Base-by-base conservation (phyloP, 2,329 filamentous ascomycete genomes). In the Gaeumannomyces tritici region DNA sequence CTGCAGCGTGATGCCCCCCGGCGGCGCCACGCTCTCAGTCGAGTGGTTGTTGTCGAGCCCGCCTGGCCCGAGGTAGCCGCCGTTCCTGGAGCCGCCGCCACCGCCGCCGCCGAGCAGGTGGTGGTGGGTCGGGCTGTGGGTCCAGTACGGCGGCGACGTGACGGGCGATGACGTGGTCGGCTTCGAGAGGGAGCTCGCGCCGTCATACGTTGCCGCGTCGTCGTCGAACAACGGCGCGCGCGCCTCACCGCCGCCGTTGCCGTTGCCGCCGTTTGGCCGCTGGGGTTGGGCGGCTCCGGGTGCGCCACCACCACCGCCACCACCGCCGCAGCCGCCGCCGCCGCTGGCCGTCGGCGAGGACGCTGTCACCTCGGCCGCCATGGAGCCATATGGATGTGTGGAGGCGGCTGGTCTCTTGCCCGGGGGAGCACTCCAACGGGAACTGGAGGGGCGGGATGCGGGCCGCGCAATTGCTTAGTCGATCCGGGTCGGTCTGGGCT, bases 1-100 rank as follows among this genome's bases (percentile, higher is more conserved):
- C 65, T 80, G 82, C 64, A 88, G 74, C 9, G 79, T 85, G 67
- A 88, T 88, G 56, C 80, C 82, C 47, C 82, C 82, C 0, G 72
- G 69, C 1, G 77, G 76, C n/a, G 83, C 73, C 54, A 80, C 70
- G 55, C 80, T 83, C 55, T 81, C 76, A 61, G 69, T 72, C 9
- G 83, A 85, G 26, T 77, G 68, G 64, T 73, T 80, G n/a, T 64
- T 72, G 64, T 64, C 67, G 60, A 68, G 72, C 35, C 78, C 74
- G 57, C 71, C 69, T 65, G 78, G 77, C 31, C 28, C 26, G 18
- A 51, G 42, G 11, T 51, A 51, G 18, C 42, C 42, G 42, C 42
- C 42, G 42, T 47, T 42, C 12, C 56, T n/a, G 42, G 35, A 18
- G 24, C 61, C 56, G 11, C 61, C 28, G 62, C 71, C 62, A 31